These are phyloP conservation scores for Inonotus hispidus DNA, from an alignment of 1,284 basidiomycete species.

Conservation along the genomic window DNA sequence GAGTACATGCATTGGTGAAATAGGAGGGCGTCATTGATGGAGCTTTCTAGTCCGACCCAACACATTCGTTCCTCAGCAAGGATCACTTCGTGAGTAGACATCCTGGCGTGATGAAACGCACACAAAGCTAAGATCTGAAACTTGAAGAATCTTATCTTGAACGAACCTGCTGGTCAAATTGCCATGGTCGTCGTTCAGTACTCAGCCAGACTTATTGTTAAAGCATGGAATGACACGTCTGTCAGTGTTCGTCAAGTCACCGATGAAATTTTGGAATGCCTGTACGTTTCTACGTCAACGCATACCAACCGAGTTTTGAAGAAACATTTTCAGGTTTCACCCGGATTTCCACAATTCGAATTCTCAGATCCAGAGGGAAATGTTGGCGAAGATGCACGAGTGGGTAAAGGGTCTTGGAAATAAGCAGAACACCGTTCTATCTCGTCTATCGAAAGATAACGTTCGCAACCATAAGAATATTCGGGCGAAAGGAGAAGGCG, in stretches of 20 bases:
- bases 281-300: conserved; percentile 41
- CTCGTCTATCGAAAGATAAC: conserved; percentile 57
- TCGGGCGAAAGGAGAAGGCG: conserved; percentile 53
- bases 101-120: not conserved
- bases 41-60: conserved; percentile 65
- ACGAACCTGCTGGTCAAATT: conserved; percentile 74
- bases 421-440: conserved; percentile 48
- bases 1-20: conserved; percentile 26
- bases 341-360: conserved; percentile 73
- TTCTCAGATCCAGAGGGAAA: conserved; percentile 73
- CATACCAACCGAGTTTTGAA: not conserved
- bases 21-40: not conserved
- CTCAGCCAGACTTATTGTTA: conserved; percentile 59
- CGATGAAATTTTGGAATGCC: conserved; percentile 68
- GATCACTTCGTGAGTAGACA: conserved; percentile 62
- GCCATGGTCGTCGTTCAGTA: conserved; percentile 67
- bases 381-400: conserved; percentile 58
- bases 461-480: conserved; percentile 74
- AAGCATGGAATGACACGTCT: conserved; percentile 78
- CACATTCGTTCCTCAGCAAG: conserved; percentile 79
- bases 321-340: conserved; percentile 56
- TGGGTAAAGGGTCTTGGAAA: conserved; percentile 58
- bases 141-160: conserved; percentile 61
- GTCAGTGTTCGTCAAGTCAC: conserved; percentile 55
- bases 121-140: not conserved